Conservation (phyloP, 2,329 filamentous ascomycete genomes). For the Dothiorella sarmentorum region DNA sequence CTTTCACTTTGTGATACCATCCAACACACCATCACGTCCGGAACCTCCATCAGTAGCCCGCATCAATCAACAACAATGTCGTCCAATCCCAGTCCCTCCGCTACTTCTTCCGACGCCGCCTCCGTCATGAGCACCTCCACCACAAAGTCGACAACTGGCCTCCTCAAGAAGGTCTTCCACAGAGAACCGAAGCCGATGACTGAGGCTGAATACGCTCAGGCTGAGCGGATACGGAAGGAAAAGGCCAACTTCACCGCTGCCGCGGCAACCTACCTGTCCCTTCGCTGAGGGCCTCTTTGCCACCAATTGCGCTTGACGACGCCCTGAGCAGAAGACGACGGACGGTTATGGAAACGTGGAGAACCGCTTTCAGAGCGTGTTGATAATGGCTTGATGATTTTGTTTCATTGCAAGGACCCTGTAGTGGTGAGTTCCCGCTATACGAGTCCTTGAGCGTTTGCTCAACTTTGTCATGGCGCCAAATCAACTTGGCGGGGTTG, state of each 20-base stretch:
- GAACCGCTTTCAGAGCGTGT: too few species aligned
- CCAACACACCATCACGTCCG: neutral
- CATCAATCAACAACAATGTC: neutral
- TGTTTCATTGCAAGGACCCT: neutral
- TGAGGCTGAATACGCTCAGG: neutral
- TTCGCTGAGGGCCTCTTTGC: neutral
- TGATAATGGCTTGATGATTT: neutral
- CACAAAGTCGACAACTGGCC: constrained; percentile 24
- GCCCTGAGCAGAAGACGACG: too few species aligned
- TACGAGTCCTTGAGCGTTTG: neutral
- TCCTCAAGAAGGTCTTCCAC: constrained; percentile 25
- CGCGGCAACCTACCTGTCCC: constrained; percentile 1
- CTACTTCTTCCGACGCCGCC: constrained; percentile 5
- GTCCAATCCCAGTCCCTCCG: neutral
- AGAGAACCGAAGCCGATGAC: neutral
- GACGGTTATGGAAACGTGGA: too few species aligned
- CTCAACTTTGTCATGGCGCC: neutral
- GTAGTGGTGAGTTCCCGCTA: neutral
- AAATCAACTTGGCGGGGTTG: neutral
- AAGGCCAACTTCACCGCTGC: neutral
- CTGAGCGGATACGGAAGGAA: neutral
- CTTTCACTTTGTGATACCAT: neutral
- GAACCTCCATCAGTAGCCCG: neutral
- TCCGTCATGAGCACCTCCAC: constrained; percentile 28
- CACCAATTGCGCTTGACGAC: too few species aligned